A percentile compares a stretch with the other conserved stretches of the same genome.
These are phyloP conservation scores for Backusella westeae DNA, from an alignment of 192 early-diverging fungal species.

Conservation along the genomic window DNA sequence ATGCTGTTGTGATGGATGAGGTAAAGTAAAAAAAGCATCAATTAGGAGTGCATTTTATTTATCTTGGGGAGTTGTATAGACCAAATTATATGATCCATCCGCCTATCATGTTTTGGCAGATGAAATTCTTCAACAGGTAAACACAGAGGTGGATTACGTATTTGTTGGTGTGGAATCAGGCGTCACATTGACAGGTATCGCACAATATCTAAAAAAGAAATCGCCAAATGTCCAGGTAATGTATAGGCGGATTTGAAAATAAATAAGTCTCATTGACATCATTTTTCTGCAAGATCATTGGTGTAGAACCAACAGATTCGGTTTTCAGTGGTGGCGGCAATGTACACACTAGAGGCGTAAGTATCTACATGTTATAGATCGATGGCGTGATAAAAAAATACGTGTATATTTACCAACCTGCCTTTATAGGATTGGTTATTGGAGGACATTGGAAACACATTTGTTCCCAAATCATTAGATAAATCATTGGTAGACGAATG, in stretches of 20 bases:
- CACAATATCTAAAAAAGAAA: slow-evolving; percentile 49
- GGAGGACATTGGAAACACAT: slow-evolving; percentile 70
- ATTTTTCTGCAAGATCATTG: slow-evolving; percentile 47
- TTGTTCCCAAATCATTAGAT: slow-evolving; percentile 55
- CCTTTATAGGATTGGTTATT: slow-evolving; percentile 54
- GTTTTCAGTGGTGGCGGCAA: slow-evolving; percentile 43
- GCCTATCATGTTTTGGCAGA: slow-evolving; percentile 54
- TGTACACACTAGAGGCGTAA: slow-evolving; percentile 5
- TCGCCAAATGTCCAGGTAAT: slow-evolving; percentile 49
- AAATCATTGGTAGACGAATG: slow-evolving; percentile 55
- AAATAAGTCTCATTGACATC: background rate
- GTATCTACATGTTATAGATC: background rate
- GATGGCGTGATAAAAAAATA: too few relatives aligned
- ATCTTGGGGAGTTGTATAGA: background rate
- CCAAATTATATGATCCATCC: background rate
- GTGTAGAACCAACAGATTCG: slow-evolving; percentile 69
- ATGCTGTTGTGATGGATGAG: slow-evolving; percentile 64
- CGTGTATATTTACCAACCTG: too few relatives aligned
- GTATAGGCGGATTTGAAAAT: background rate
- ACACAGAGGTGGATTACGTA: slow-evolving; percentile 50
- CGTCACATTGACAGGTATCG: slow-evolving; percentile 58
- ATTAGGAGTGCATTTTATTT: background rate
- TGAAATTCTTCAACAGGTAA: slow-evolving; percentile 62
- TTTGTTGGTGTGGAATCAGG: slow-evolving; percentile 73
- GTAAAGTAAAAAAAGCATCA: slow-evolving; percentile 22